Percentiles rank a stretch among this genome's conserved stretches.
Conservation (phyloP, 306 rosid species). For the Albizia julibrissin region DNA sequence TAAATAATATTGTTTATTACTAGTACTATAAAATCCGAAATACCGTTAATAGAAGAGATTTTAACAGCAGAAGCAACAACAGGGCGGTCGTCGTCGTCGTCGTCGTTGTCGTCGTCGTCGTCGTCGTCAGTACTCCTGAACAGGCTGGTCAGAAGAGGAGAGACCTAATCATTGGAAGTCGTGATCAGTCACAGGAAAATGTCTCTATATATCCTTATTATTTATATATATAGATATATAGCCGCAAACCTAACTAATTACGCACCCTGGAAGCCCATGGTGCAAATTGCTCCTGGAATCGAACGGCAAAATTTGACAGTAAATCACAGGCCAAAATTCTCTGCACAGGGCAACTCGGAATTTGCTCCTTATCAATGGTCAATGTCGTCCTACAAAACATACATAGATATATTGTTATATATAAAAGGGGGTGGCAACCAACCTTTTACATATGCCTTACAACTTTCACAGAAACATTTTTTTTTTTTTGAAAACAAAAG, state of each 20-base stretch:
- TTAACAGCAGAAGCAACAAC: neutral
- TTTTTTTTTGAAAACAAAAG: no score
- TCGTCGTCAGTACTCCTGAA: no score
- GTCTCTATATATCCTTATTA: neutral
- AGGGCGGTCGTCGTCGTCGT: no score
- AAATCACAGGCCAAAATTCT: constrained; percentile 5
- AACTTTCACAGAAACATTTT: neutral
- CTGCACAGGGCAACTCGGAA: neutral
- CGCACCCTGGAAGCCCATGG: constrained; percentile 15
- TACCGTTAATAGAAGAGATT: constrained; percentile 30
- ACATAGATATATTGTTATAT: neutral
- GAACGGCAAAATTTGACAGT: constrained; percentile 27
- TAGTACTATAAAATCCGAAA: neutral
- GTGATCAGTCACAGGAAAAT: constrained; percentile 8
- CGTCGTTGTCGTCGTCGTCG: no score
- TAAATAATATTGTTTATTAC: neutral
- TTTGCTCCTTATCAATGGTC: neutral
- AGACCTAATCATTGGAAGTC: constrained; percentile 28
- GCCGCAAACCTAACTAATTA: constrained; percentile 1
- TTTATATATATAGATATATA: neutral
- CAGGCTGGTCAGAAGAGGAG: constrained; percentile 2
- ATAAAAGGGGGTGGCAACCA: no score
- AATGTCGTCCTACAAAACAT: neutral
- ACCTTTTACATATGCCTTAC: no score
- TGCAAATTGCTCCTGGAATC: neutral